Percentiles rank a stretch among this genome's conserved stretches.
phyloP scores from a whole-genome alignment of 257 asterid genomes.

The Salvia hispanica region DNA sequence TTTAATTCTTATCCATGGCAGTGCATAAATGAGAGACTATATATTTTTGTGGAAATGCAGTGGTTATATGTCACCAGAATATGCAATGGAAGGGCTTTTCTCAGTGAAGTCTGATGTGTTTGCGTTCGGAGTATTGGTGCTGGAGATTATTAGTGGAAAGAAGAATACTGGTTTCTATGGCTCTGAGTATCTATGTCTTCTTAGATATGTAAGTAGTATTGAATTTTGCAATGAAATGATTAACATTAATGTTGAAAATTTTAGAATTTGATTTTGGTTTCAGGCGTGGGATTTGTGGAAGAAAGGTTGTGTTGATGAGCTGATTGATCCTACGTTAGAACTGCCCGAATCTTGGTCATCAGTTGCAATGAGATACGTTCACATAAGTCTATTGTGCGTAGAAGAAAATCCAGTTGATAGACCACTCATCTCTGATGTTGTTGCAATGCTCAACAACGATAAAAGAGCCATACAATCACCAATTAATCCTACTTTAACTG shows the following conservation, averaged over 20 bases:
- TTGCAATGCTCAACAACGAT: background rate
- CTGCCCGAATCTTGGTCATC: too few relatives aligned
- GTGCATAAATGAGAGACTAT: background rate
- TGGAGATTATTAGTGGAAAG: constrained; percentile 40
- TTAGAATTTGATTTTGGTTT: background rate
- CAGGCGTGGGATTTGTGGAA: background rate
- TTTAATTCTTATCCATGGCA: background rate
- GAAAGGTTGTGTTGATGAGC: background rate
- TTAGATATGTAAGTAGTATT: constrained; percentile 31
- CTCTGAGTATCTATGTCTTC: constrained; percentile 31
- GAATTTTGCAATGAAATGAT: too few relatives aligned
- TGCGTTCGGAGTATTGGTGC: constrained; percentile 15
- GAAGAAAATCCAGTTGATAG: constrained; percentile 1
- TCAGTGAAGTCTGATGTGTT: background rate
- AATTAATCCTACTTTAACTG: background rate
- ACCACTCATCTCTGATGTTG: background rate
- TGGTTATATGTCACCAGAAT: constrained; percentile 23
- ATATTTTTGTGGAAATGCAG: background rate
- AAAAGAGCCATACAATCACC: background rate
- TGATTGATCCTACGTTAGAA: background rate
- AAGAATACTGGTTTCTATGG: constrained; percentile 31
- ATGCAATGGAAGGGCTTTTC: background rate
- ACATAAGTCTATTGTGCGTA: background rate
- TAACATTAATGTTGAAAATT: too few relatives aligned
- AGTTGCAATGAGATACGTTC: background rate